Conservation (phyloP, 352 stramenopile species). For the Globisporangium cederbergense region DNA sequence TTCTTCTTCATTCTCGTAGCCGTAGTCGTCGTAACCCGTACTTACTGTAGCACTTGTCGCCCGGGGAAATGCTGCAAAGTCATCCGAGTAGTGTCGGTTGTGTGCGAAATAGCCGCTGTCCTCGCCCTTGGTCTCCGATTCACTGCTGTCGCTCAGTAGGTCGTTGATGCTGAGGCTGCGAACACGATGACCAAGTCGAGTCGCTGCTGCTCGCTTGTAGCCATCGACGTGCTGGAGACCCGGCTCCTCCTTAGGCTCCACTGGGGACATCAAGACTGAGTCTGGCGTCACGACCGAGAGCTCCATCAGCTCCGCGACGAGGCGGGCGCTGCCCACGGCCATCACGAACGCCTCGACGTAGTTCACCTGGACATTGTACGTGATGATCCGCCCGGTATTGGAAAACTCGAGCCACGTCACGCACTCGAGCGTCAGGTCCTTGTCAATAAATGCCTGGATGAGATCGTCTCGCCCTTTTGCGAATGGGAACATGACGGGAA, state of each 20-base stretch:
- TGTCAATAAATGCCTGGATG: conserved; percentile 16
- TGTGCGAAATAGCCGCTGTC: not conserved
- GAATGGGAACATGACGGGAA: conserved; percentile 25
- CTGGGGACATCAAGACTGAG: not conserved
- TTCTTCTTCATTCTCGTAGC: not conserved
- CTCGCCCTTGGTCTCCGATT: not conserved
- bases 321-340: conserved; percentile 6
- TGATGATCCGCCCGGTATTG: conserved; percentile 13
- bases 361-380: conserved; percentile 18
- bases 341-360: conserved; percentile 19
- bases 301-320: conserved; percentile 3
- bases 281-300: conserved; percentile 2
- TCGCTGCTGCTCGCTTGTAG: too few relatives aligned
- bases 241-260: not conserved
- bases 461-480: conserved; percentile 15
- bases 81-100: too few relatives aligned
- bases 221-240: not conserved
- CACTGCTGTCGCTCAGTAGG: not conserved
- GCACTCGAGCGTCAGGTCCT: conserved; percentile 19
- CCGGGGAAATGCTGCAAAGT: not conserved
- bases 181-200: not conserved
- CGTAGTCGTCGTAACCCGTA: not conserved
- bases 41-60: not conserved
- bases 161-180: not conserved
- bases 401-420: conserved; percentile 22